Base-by-base conservation (phyloP, 495 filamentous ascomycete genomes). In the Penicillium macrosclerotiorum region DNA sequence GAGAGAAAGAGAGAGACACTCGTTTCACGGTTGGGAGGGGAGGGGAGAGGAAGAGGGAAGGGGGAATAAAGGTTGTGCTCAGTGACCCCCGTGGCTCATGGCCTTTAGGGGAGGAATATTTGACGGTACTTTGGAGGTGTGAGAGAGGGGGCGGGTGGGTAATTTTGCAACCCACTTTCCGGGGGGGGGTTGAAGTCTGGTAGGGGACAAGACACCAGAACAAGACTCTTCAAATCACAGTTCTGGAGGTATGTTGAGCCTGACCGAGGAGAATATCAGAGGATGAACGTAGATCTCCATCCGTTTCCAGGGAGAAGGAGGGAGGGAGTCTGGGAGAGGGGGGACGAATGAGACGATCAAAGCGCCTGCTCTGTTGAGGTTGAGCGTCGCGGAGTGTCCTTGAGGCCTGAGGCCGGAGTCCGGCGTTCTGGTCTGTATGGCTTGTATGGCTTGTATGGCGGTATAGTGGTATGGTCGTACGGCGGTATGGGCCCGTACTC, bases 1-100 rank as follows among this genome's bases (percentile, higher is more conserved):
- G 26, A 41, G n/a, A n/a, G n/a, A n/a, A 19, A 17, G 32, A 12
- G 17, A 45, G 30, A 42, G 33, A 39, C 47, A 47, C 43, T 25
- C 42, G 14, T 29, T 34, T 27, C 33, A 37, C 37, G 31, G 40
- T 24, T 27, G 22, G 25, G 42, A 31, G 35, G 33, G 35, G 37
- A 30, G 42, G 20, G 32, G 37, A 27, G 26, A 12, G 14, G 42
- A 9, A 18, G 42, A 31, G 29, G 36, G 24, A 13, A 9, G 13
- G n/a, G 11, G 22, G 13, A 36, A n/a, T n/a, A n/a, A 34, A 23
- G 18, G 23, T 46, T 37, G 44, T 31, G 41, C 40, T 62, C 56
- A 60, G 38, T 47, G 40, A 38, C 19, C 49, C 32, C 39, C 27
- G 51, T 42, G 36, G 56, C 50, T 63, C 59, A 63, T 63, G 56